Evolutionary conservation across 2,329 filamentous ascomycete genomes (phyloP), one percentile per base, ranked within the genome.

Genomic region (Cytospora leucostoma): DNA sequence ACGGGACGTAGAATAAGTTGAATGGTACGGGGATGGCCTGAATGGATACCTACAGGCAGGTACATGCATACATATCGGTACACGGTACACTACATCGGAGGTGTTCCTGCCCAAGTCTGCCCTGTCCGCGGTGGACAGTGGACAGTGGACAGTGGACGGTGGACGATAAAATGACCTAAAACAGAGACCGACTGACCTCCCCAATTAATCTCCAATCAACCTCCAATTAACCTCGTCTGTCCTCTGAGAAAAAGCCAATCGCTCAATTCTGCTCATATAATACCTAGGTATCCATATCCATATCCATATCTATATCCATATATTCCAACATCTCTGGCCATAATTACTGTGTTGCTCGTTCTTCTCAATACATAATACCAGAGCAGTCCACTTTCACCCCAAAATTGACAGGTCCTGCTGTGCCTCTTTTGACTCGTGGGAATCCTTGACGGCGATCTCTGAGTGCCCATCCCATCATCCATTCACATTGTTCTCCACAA

Each of bases 401-500:
- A 52, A 15, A 38, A 15, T 34, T 53, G 49, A 55, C 38, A 55
- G 51, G 58, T 52, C 27, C 38, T 61, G 51, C 54, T 61, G 58
- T 37, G 58, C 38, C 51, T 35, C 21, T 34, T 37, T 38, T 21
- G 17, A 55, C 59, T 61, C 51, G 59, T 55, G 51, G 51, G 27
- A 8, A 61, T 61, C 59, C 59, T 61, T 50, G 59, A 55, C 59
- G 35, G 51, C 35, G 59, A 61, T 61, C 59, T 17, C 4, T 33
- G 51, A 47, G 51, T 21, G 51, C 59, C 59, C 54, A 55, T 61
- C 59, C 55, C n/a, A n/a, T n/a, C n/a, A n/a, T n/a, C n/a, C n/a
- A n/a, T 38, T 37, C 27, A 4, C 27, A 27, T 27, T 37, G 17
- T 19, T 19, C 59, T 33, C 50, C 38, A 61, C 59, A 53, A 27